Evolutionary conservation across 2,329 filamentous ascomycete genomes (phyloP).

Genomic region (Bipolaris sorokiniana): DNA sequence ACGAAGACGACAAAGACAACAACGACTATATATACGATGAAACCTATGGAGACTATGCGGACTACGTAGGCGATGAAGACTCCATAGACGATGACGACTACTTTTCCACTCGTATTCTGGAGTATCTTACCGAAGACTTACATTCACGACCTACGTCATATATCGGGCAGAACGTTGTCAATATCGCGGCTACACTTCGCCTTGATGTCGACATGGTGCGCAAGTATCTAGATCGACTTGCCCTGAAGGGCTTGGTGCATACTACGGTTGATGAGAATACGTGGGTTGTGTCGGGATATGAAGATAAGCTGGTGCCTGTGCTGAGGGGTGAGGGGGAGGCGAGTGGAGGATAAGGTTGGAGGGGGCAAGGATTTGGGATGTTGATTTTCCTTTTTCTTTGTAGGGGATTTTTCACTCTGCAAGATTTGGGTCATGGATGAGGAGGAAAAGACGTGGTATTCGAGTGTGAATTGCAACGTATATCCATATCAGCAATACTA

Average conservation of each 20-base stretch:
- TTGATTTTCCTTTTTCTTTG: no score
- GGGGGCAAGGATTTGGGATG: no score
- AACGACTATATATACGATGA: no score
- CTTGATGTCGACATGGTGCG: not conserved
- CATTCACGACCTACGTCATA: conserved; percentile 26
- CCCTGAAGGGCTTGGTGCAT: conserved; percentile 14
- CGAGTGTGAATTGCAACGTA: no score
- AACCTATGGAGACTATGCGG: no score
- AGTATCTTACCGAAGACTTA: conserved; percentile 19
- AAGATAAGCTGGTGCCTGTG: not conserved
- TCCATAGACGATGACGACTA: not conserved
- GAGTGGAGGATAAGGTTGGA: no score
- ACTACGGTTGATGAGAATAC: conserved; percentile 23
- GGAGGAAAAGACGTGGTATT: no score
- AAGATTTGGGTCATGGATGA: no score
- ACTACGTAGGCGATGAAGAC: not conserved
- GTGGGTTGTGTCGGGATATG: conserved; percentile 23
- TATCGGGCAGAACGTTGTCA: conserved; percentile 16
- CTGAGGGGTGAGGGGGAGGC: not conserved
- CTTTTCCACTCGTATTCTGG: conserved; percentile 17
- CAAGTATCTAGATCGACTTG: conserved; percentile 8
- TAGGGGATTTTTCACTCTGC: no score
- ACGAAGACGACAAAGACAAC: no score
- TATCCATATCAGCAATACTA: no score
- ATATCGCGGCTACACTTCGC: conserved; percentile 17